Evolutionary conservation across 306 rosid genomes (phyloP), one percentile per base, ranked within the genome.

Genomic region (Trifolium repens): DNA sequence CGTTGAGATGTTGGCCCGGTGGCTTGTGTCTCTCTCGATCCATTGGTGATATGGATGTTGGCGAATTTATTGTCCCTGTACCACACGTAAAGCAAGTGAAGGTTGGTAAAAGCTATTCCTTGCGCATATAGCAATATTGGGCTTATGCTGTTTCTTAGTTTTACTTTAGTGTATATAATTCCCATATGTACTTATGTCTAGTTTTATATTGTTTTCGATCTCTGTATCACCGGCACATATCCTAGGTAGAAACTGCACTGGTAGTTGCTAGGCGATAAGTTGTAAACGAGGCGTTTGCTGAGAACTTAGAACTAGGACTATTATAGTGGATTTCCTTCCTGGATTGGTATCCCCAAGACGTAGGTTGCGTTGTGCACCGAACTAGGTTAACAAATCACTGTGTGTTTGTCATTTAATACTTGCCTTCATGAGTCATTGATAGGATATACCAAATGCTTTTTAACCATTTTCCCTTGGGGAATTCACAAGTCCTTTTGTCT

Each of bases 1-100:
- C 99, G 22, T 83, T 96, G 87, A 88, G 99, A 87, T 96, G 99
- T 85, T 96, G 99, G 99, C 99, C 99, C 4, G 98, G 99, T 73
- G 99, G 99, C 71, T 85, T 96, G 92, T 96, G 99, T 78, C 94
- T 96, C 46, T 96, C 99, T 55, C 90, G 99, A 80, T 92, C 98
- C 22, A 87, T 96, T 77, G 99, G 99, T 42, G 99, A 96, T 85
- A 77, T 88, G 97, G 99, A 96, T 76, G 85, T 92, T 55, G 99
- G 99, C 17, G 97, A 90, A 83, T 92, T 80, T 81, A 84, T 96
- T 73, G 98, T 92, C 75, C 99, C 99, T 69, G 97, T 96, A 75
- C 99, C 99, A n/a, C 78, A 92, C 24, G 98, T 96, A 26, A 96
- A 92, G 88, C 99, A 96, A 89, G 96, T 96, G 87, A 96, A 96